A percentile compares a stretch with the other conserved stretches of the same genome.
Evolutionary conservation across 2,329 filamentous ascomycete genomes (phyloP).

Genomic region (Blastomyces silverae): DNA sequence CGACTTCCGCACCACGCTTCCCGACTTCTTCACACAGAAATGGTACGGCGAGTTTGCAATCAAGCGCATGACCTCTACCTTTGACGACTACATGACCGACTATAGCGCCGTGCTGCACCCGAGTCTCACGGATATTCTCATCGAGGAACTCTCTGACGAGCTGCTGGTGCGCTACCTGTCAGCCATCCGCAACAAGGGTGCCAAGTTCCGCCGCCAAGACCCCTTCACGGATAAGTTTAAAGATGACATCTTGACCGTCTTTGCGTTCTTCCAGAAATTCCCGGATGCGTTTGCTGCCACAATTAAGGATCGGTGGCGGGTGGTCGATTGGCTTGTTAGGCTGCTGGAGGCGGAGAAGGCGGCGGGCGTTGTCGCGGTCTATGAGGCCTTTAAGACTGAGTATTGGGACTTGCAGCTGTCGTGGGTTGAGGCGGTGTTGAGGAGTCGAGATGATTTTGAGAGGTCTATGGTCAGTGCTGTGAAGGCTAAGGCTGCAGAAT

Average conservation of each 20-base stretch:
- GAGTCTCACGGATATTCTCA: conserved; percentile 80
- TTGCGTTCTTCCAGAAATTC: conserved; percentile 74
- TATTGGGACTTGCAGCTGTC: conserved; percentile 94
- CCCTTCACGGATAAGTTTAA: conserved; percentile 90
- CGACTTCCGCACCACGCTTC: conserved; percentile 76
- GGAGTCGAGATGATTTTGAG: conserved; percentile 88
- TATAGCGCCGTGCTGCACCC: conserved; percentile 79
- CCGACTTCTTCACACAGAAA: conserved; percentile 80
- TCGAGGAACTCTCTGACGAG: conserved; percentile 89
- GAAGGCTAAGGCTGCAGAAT: conserved; percentile 79
- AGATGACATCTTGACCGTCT: conserved; percentile 83
- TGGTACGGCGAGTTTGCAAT: conserved; percentile 87
- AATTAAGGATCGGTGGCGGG: conserved; percentile 89
- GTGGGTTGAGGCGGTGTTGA: conserved; percentile 90
- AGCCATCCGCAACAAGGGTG: conserved; percentile 79
- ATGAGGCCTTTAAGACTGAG: conserved; percentile 70
- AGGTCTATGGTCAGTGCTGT: conserved; percentile 79
- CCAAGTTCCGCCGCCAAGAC: conserved; percentile 78
- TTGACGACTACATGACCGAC: conserved; percentile 89
- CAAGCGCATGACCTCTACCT: conserved; percentile 88
- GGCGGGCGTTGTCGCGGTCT: conserved; percentile 65
- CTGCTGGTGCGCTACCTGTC: conserved; percentile 79
- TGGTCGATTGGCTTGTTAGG: conserved; percentile 74
- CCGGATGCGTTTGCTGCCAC: conserved; percentile 61
- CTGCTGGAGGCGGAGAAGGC: conserved; percentile 70